phyloP scores from a whole-genome alignment of 1,139 yeast species.

The Blastobotrys indianensis region DNA sequence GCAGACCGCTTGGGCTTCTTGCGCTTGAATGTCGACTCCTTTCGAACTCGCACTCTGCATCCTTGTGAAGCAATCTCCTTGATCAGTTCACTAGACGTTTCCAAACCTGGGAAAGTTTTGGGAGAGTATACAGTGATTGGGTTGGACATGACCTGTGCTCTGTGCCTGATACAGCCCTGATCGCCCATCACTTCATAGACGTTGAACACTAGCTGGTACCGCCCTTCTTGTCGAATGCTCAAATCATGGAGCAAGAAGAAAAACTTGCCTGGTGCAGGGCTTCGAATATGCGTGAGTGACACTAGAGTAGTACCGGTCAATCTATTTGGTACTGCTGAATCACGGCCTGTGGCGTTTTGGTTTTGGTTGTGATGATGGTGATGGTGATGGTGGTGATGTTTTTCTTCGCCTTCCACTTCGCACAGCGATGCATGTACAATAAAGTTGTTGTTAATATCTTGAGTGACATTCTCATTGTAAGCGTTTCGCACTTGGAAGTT shows the following conservation, averaged over 20 bases:
- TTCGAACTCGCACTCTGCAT: slow-evolving; percentile 33
- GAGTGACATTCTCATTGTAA: slow-evolving; percentile 21
- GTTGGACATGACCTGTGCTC: slow-evolving; percentile 26
- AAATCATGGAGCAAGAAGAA: slow-evolving; percentile 33
- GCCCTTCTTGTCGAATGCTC: slow-evolving; percentile 34
- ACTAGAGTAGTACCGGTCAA: slow-evolving; percentile 27
- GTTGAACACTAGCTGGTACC: slow-evolving; percentile 29
- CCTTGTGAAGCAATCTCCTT: slow-evolving; percentile 34
- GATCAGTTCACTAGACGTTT: slow-evolving; percentile 31
- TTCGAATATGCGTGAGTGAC: slow-evolving; percentile 25
- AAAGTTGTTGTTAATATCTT: slow-evolving; percentile 24
- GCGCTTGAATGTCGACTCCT: slow-evolving; percentile 24
- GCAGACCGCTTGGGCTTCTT: slow-evolving; percentile 13
- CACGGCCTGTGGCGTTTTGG: slow-evolving; percentile 12
- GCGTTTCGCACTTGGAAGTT: slow-evolving; percentile 21
- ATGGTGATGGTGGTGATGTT: neutral
- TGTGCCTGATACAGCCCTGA: slow-evolving; percentile 19
- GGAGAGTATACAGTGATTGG: slow-evolving; percentile 34
- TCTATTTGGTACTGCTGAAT: slow-evolving; percentile 15
- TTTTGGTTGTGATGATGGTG: slow-evolving; percentile 6
- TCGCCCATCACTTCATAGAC: slow-evolving; percentile 28
- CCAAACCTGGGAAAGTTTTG: slow-evolving; percentile 35
- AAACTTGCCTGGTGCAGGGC: slow-evolving; percentile 26
- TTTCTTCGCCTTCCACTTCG: slow-evolving; percentile 14
- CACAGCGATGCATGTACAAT: slow-evolving; percentile 29